Base-by-base conservation (phyloP, 768 basidiomycete species). In the Leccinum arenicola region DNA sequence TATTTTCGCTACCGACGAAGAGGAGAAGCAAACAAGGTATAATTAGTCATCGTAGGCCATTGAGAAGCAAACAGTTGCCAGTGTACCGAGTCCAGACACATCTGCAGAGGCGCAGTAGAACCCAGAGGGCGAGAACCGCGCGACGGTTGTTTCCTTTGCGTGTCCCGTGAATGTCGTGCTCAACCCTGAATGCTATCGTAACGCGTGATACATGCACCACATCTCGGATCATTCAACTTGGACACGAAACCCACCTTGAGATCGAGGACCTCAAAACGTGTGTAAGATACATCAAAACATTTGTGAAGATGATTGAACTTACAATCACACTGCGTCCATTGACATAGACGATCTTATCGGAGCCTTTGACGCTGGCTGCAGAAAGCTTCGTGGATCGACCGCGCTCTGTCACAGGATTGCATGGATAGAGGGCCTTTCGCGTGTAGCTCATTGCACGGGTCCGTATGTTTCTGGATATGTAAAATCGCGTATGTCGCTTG, bases 71-170 rank as follows among this genome's bases (percentile, higher is more conserved):
- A 23, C 4, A 17, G 6, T 21, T 14, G 21, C 31, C 31, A 31
- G 35, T 81, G 57, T 62, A 92, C 93, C 93, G 56, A 84, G 91
- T 43, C 95, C 95, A 31, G 79, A 77, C 4, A 82, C 74, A 70
- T 98, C 95, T 23, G 84, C 96, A 31, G 93, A 96, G 4, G 96
- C 95, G 68, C 91, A 94, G 75, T 98, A 98, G 75, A 87, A 97
- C 27, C 96, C 95, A 2, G 93, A 91, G 0, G 95, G 95, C 2
- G 94, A 94, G 66, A 97, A 84, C 38, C 92, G 85, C 14, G 96
- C 95, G 17, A 95, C 91, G 2, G 92, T 95, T 7, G 93, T 82
- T 56, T 87, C 87, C 64, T 93, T 87, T 4, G 87, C 82, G 73
- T 97, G 95, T 29, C 89, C 90, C 48, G 84, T 79, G 69, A 95